Evolutionary conservation across 1,284 basidiomycete species (phyloP), one percentile per base, ranked within the genome.

Genomic region (Moesziomyces globuligerus): DNA sequence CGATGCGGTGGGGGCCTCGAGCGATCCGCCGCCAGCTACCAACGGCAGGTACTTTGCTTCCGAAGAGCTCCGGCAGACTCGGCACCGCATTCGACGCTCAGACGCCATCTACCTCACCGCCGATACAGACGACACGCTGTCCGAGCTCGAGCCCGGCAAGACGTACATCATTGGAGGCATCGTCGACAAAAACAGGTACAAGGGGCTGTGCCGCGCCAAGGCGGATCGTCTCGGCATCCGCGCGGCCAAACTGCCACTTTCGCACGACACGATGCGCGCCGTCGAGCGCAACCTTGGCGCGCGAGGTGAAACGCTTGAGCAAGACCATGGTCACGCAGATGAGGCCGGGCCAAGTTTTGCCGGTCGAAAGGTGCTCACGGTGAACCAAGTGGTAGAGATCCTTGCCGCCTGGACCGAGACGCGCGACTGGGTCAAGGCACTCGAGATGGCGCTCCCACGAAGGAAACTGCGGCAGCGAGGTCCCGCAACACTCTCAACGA

Each of bases 141-240:
- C 86, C 9, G 88, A 90, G 64, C 87, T 99, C 45, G 89, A 87
- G 57, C 89, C 91, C 67, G 89, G 90, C 52, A 92, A 94, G 81
- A 91, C 89, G 3, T 98, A 98, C 81, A 89, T 99, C 72, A 94
- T 99, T 57, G 96, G 96, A 29, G 96, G 95, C 15, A 91, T 99
- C 70, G 91, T 91, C 62, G 96, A 99, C 83, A 91, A 91, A 75
- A 99, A 99, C 84, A 89, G 95, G 34, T 91, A 97, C 86, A 98
- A 97, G 87, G 45, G 64, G 29, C 55, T 98, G 20, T 98, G 96
- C 82, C 86, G 91, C 51, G 87, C 92, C 81, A 96, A 95, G 84
- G 93, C 96, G 2, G 86, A 87, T 39, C 85, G 85, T 44, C 86
- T 90, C 10, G 88, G 88, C 1, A 87, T 98, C 55, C 87, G 89